Evolutionary conservation across 176 grass and related monocot species (phyloP).

Genomic region (Pontederia paniculata): DNA sequence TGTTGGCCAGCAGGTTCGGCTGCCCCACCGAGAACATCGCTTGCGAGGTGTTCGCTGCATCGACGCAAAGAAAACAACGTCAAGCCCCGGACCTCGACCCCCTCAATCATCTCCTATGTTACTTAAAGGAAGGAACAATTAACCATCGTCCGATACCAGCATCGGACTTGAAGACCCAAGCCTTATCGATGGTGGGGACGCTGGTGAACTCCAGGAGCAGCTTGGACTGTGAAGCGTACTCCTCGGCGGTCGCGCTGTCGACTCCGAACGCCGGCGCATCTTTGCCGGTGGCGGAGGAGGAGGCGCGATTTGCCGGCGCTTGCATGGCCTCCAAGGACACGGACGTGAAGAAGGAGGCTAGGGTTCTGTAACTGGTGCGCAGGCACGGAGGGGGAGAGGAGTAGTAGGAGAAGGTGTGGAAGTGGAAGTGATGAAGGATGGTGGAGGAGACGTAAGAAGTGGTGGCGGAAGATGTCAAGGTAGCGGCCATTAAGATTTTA

Average conservation of each 20-base stretch:
- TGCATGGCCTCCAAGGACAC: constrained; percentile 10
- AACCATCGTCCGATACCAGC: constrained; percentile 25
- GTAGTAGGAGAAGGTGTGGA: too few species aligned
- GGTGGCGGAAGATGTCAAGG: too few species aligned
- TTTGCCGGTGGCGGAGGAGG: constrained; percentile 20
- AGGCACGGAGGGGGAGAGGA: too few species aligned
- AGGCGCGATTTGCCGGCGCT: not conserved
- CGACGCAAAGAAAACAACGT: constrained; percentile 9
- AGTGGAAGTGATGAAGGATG: too few species aligned
- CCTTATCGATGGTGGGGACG: constrained; percentile 56
- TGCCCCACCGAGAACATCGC: constrained; percentile 59
- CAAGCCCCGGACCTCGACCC: not conserved
- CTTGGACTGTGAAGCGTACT: constrained; percentile 67
- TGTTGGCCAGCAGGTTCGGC: constrained; percentile 60
- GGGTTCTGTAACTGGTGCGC: too few species aligned
- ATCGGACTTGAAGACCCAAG: constrained; percentile 73
- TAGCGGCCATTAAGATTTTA: too few species aligned
- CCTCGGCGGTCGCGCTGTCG: constrained; percentile 41
- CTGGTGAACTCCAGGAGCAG: constrained; percentile 66
- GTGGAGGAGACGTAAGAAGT: too few species aligned
- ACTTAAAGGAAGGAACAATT: not conserved
- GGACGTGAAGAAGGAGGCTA: not conserved
- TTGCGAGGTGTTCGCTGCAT: constrained; percentile 42
- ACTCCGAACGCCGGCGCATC: constrained; percentile 50
- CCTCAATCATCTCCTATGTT: constrained; percentile 6